Evolutionary conservation across 108 stramenopile genomes (phyloP), one percentile per base, ranked within the genome.

Genomic region (Fistulifera pelliculosa): DNA sequence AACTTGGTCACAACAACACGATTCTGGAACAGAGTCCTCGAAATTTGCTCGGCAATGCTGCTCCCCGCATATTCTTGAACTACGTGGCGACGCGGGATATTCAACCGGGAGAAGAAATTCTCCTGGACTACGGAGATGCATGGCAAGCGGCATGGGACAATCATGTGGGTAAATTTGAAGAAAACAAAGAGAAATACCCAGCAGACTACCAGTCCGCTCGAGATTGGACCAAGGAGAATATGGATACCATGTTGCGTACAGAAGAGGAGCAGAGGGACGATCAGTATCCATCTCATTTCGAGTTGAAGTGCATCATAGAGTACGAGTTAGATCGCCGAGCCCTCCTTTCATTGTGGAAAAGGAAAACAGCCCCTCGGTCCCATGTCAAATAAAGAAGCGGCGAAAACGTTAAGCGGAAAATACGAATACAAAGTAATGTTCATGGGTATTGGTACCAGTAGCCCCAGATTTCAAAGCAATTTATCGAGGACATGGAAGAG

Each of bases 111-210:
- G 72, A 78, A 19, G 81, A 84, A 58, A 73, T 84, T 25, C 61
- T 56, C 45, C 45, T 84, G 22, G 74, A 84, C 42, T 84, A 84
- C 54, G 83, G 83, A 19, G 41, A 60, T 17, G 51, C 52, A 5
- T 84, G 79, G 79, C n/a, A 42, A 27, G 35, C 49, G 40, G 69
- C 65, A 0, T 70, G 60, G 59, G 49, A 70, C 2, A 38, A 66
- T 35, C 72, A 73, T 35, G 58, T 65, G 17, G 43, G 51, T 26
- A 25, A 48, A 14, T 73, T 50, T 40, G 28, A 60, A 35, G 31
- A 35, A 35, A 3, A 35, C 8, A 3, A 8, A 35, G 31, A 6
- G 8, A 8, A 35, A 35, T 3, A 8, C 8, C 8, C 31, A 8
- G 8, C 31, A 35, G 31, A 35, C 31, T 35, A 35, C 31, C 31